These are phyloP conservation scores for Boletus eberwhitei DNA, from an alignment of 768 basidiomycete species.

Conservation along the genomic window DNA sequence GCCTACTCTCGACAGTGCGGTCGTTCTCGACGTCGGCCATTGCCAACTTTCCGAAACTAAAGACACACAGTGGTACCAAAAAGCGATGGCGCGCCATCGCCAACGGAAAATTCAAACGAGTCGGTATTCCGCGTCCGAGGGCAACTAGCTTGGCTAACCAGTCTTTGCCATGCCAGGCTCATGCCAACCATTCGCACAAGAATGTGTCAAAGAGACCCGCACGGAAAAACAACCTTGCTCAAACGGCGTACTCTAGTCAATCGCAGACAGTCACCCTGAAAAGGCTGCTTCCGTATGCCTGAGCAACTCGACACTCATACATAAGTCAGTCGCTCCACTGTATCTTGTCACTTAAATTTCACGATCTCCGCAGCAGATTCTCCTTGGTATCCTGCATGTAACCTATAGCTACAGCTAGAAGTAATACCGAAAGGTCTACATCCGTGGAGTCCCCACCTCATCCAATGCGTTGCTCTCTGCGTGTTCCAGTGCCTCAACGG, in stretches of 20 bases:
- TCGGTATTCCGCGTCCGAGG: conserved; percentile 33
- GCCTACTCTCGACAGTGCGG: conserved; percentile 30
- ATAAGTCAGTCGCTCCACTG: conserved; percentile 14
- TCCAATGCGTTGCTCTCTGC: conserved; percentile 31
- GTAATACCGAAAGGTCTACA: background rate
- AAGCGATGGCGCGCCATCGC: conserved; percentile 74
- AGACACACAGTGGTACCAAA: conserved; percentile 77
- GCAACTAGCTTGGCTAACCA: background rate
- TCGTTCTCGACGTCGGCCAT: conserved; percentile 60
- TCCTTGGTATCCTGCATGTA: conserved; percentile 3
- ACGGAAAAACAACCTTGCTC: conserved; percentile 62
- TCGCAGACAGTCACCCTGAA: conserved; percentile 67
- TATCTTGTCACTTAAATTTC: background rate
- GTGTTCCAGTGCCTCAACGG: conserved; percentile 10
- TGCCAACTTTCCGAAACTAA: conserved; percentile 67
- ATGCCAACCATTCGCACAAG: conserved; percentile 70
- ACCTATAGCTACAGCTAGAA: conserved; percentile 4
- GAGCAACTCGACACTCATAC: conserved; percentile 13
- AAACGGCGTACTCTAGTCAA: conserved; percentile 62
- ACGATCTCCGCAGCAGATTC: conserved; percentile 9
- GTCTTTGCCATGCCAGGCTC: conserved; percentile 41
- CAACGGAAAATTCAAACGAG: conserved; percentile 74
- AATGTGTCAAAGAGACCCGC: conserved; percentile 65
- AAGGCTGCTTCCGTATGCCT: conserved; percentile 72
- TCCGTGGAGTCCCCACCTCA: conserved; percentile 12